These are phyloP conservation scores for Albophoma yamanashiensis DNA, from an alignment of 2,329 filamentous ascomycete species.

Conservation along the genomic window DNA sequence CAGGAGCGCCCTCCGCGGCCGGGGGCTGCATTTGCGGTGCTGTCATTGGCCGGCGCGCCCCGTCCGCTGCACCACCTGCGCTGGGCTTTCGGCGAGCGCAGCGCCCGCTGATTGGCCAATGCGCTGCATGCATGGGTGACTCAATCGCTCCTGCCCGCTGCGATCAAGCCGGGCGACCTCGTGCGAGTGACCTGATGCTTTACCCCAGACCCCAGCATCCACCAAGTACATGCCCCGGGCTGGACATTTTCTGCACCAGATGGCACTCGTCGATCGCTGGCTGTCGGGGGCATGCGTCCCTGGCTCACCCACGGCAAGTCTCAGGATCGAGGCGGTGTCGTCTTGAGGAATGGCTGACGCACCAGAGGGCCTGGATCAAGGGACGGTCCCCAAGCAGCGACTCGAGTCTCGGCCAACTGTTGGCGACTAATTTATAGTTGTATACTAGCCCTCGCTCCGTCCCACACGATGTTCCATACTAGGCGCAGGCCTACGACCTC, in stretches of 20 bases:
- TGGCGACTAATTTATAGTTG: neutral
- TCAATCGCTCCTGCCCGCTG: constrained; percentile 11
- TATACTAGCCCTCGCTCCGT: neutral
- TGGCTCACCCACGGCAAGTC: too few species aligned
- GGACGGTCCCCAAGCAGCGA: neutral
- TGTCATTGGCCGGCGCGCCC: constrained; percentile 15
- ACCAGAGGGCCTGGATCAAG: neutral
- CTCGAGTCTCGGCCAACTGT: neutral
- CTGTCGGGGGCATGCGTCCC: neutral
- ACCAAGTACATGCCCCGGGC: neutral
- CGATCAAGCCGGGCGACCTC: neutral
- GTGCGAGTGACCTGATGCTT: constrained; percentile 2
- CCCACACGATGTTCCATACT: neutral
- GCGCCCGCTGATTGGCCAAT: constrained; percentile 21
- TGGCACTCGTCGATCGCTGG: neutral
- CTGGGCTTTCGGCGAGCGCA: constrained; percentile 23
- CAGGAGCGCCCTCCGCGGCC: neutral
- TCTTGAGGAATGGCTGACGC: neutral
- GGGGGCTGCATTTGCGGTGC: constrained; percentile 2
- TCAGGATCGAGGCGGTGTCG: neutral
- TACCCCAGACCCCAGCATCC: constrained; percentile 3
- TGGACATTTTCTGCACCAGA: neutral
- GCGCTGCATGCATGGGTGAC: constrained; percentile 14
- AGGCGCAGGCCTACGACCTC: neutral
- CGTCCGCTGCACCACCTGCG: constrained; percentile 10